These are phyloP conservation scores for Talaromyces thailandensis DNA, from an alignment of 495 filamentous ascomycete species.

Conservation along the genomic window DNA sequence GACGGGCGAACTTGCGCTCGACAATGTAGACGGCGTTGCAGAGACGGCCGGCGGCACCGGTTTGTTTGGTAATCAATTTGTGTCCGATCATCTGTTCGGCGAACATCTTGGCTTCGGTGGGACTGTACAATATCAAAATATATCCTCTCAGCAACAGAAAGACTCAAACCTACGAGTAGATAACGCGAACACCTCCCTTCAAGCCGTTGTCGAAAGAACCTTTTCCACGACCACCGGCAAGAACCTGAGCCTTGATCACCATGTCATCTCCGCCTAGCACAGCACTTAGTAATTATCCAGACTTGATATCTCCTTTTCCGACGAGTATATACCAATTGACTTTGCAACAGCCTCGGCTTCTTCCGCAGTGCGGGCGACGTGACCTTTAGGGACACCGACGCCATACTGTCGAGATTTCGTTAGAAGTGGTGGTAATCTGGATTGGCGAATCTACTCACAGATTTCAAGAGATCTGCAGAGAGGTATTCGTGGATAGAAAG, in stretches of 20 bases:
- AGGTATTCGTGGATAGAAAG: conserved; percentile 97
- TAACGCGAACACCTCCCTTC: conserved; percentile 96
- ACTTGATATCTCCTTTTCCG: conserved; percentile 4
- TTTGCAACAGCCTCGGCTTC: conserved; percentile 91
- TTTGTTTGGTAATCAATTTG: conserved; percentile 99
- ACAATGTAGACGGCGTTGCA: conserved; percentile 97
- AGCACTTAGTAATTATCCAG: conserved; percentile 11
- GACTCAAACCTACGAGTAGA: conserved; percentile 70
- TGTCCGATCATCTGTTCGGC: conserved; percentile 99
- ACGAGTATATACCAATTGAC: conserved; percentile 54
- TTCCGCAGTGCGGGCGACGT: conserved; percentile 69
- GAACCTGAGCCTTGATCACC: conserved; percentile 99
- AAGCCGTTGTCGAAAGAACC: conserved; percentile 95
- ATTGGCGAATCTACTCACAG: conserved; percentile 43
- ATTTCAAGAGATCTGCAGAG: conserved; percentile 78
- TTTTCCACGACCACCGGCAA: conserved; percentile 95
- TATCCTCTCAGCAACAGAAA: not conserved
- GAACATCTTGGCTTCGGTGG: conserved; percentile 90
- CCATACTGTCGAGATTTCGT: conserved; percentile 60
- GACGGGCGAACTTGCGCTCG: conserved; percentile 97
- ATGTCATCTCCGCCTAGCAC: conserved; percentile 77
- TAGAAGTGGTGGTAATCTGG: not conserved
- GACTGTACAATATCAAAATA: conserved; percentile 27
- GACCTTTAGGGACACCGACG: conserved; percentile 80
- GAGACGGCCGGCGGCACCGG: conserved; percentile 78